Conservation (phyloP, 2,329 filamentous ascomycete species). For the Colletotrichum incanum region DNA sequence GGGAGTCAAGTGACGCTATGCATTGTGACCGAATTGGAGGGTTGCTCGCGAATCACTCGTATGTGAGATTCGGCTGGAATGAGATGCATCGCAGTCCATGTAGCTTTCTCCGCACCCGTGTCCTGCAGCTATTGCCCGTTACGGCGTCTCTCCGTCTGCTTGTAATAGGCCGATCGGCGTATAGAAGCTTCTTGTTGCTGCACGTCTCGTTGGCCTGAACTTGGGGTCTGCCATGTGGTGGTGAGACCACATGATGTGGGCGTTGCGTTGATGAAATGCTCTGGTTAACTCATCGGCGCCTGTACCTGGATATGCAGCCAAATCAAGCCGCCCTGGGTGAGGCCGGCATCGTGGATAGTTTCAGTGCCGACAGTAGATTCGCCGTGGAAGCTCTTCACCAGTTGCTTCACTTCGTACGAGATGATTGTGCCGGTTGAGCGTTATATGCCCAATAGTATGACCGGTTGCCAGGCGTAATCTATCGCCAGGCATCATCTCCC, state of each 20-base stretch:
- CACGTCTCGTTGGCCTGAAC: not conserved
- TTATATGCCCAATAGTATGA: not conserved
- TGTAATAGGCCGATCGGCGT: slow-evolving; percentile 1
- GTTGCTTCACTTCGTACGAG: not conserved
- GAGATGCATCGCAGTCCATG: not conserved
- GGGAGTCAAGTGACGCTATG: slow-evolving; percentile 7
- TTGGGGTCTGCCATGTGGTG: not conserved
- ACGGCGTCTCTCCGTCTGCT: slow-evolving; percentile 13
- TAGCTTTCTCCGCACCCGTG: slow-evolving; percentile 6
- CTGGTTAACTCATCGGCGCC: not conserved
- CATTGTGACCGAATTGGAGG: not conserved
- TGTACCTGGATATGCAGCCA: slow-evolving; percentile 13
- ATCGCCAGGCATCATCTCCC: too few species aligned
- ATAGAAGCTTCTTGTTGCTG: slow-evolving; percentile 6
- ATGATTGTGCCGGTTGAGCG: not conserved
- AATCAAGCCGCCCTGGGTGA: not conserved
- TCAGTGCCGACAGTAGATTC: not conserved
- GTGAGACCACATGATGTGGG: not conserved
- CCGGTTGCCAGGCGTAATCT: not conserved
- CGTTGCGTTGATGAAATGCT: not conserved
- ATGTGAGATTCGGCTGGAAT: slow-evolving; percentile 1
- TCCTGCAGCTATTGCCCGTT: slow-evolving; percentile 16
- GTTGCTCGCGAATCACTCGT: slow-evolving; percentile 8
- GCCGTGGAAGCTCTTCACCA: not conserved
- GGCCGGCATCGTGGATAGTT: not conserved